Evolutionary conservation across 2,329 filamentous ascomycete species (phyloP), one percentile per base, ranked within the genome.

Genomic region (Fusarium sp.): DNA sequence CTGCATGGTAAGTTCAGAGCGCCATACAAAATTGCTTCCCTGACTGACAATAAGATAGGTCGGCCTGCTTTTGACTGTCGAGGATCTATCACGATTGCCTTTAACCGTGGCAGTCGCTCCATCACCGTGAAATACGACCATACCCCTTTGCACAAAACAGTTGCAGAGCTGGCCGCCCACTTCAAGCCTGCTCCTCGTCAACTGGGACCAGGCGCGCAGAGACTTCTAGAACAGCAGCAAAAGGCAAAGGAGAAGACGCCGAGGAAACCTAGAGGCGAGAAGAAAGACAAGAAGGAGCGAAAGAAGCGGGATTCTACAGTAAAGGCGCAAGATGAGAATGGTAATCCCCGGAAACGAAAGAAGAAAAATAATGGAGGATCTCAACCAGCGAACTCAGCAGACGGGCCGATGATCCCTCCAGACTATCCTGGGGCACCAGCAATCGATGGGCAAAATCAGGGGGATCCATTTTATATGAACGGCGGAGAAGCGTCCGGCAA

Each of bases 51-150:
- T 35, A 38, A 45, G 24, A 18, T 70, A 89, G 87, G 81, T 35
- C 87, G 89, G 20, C 89, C 89, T 58, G 89, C 89, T 1, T 91
- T 90, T 71, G 88, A 91, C 74, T 91, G 89, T 67, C 84, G 87
- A 42, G 89, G 89, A 24, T 82, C 82, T 1, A 78, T 90, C 24
- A 83, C 80, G 6, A 83, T 91, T 48, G 78, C 83, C 2, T 90
- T 91, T 70, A 83, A 84, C 12, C 85, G 84, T 62, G 83, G 82
- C 30, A 84, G 81, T 36, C 85, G 85, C 38, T 80, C 82, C 14
- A 85, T 90, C 44, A 83, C 84, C 17, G 81, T 90, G 61, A 87
- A 87, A 65, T 90, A 90, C 74, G 84, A 87, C 38, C 89, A 91
- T 73, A 88, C 86, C 0, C 86, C 85, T 8, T 75, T 90, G n/a